Base-by-base conservation (phyloP, 495 filamentous ascomycete genomes). In the Penicillium subrubescens region DNA sequence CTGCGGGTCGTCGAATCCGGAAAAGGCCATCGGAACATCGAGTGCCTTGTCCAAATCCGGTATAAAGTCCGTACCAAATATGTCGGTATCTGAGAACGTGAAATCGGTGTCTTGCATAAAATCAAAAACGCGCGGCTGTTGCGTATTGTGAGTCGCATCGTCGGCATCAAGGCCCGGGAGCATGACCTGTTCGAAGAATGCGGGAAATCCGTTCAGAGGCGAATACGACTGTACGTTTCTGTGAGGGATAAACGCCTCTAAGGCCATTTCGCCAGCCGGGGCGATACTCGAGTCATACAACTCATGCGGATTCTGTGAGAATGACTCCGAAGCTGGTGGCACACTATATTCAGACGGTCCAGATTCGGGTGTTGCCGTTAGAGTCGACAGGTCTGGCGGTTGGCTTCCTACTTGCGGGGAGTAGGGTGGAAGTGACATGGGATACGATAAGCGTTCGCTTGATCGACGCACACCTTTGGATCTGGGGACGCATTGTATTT, bases 141-240 rank as follows among this genome's bases (percentile, higher is more conserved):
- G 71, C 1, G 61, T 60, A 15, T 25, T 59, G 4, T 63, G 67
- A 5, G 52, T 10, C 1, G 19, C 48, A 10, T 59, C 34, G 11
- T 54, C 27, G 1, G 51, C n/a, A 14, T 50, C 61, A 0, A 64
- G 15, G 25, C 33, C 56, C 5, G 69, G 65, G 8, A 69, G 61
- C 71, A 73, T 73, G 19, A 71, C 69, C 12, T 73, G 73, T 37
- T 75, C 71, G 31, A 75, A 75, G 15, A 75, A 75, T 6, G 66
- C 68, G 1, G 73, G 73, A 34, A 68, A 73, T 0, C 54, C 60
- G 25, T 65, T 64, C 6, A 67, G 53, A 12, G 25, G 37, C 2
- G 55, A 48, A 57, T 57, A 62, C 5, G 35, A 15, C 53, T 37
- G 21, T 23, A 51, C 8, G 2, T 29, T 31, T 7, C 39, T 25